phyloP scores from a whole-genome alignment of 495 filamentous ascomycete genomes.

The Ascobolus immersus region DNA sequence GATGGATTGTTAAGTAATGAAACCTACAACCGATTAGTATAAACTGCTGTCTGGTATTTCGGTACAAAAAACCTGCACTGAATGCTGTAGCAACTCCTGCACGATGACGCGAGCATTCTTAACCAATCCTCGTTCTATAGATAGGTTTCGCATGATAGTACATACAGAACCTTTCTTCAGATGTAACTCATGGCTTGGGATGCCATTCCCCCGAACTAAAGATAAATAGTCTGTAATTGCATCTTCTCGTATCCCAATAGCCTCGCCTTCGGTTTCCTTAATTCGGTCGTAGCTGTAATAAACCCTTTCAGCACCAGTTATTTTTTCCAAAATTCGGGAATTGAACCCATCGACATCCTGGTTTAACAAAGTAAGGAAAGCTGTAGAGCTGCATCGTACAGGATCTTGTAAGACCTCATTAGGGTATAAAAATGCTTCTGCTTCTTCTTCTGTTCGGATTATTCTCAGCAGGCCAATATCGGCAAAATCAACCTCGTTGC shows the following conservation, averaged over 20 bases:
- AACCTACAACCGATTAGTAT: neutral
- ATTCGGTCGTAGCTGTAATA: constrained; percentile 2
- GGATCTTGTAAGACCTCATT: neutral
- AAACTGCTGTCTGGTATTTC: too few relatives aligned
- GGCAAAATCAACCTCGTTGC: neutral
- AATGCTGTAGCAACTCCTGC: neutral
- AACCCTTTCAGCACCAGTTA: neutral
- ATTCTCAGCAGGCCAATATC: neutral
- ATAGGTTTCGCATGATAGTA: constrained; percentile 3
- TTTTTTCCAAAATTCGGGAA: neutral
- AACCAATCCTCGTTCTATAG: constrained; percentile 4
- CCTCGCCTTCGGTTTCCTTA: constrained; percentile 1
- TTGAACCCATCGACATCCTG: constrained; percentile 5
- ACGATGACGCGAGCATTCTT: constrained; percentile 4
- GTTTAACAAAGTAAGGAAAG: constrained; percentile 3
- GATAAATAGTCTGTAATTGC: constrained; percentile 1
- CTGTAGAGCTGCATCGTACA: neutral
- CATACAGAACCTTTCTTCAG: constrained; percentile 3
- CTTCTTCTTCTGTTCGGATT: constrained; percentile 1
- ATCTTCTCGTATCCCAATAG: neutral
- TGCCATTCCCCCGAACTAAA: neutral
- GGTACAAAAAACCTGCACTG: neutral
- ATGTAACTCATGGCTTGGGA: neutral
- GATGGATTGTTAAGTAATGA: neutral
- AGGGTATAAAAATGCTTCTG: constrained; percentile 1